These are phyloP conservation scores for Phascolomyces articulosus DNA, from an alignment of 371 early-diverging fungal species.

Conservation along the genomic window DNA sequence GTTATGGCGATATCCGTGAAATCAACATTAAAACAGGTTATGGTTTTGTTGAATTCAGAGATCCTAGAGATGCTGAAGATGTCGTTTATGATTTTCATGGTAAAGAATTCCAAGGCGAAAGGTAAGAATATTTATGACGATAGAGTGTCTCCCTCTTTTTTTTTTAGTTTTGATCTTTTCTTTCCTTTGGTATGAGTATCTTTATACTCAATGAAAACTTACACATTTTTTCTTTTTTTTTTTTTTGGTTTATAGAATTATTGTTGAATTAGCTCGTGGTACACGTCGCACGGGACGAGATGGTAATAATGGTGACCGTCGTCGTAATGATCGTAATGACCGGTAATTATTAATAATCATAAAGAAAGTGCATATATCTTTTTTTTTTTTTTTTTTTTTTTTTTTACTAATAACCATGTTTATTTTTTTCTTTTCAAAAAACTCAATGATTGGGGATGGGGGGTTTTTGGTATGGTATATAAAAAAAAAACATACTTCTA, in stretches of 20 bases:
- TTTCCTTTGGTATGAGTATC: too few species aligned
- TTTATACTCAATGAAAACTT: neutral
- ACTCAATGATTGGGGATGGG: neutral
- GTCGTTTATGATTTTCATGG: conserved; percentile 74
- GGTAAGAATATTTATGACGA: conserved; percentile 48
- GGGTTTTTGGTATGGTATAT: too few species aligned
- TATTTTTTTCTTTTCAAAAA: too few species aligned
- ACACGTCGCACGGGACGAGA: conserved; percentile 55
- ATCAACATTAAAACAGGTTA: conserved; percentile 76
- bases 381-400: neutral
- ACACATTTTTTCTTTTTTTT: too few species aligned
- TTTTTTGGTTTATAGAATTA: conserved; percentile 52
- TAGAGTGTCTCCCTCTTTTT: too few species aligned
- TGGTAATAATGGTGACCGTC: conserved; percentile 34
- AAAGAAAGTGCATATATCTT: neutral
- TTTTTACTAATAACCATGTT: too few species aligned
- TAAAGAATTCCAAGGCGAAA: conserved; percentile 73
- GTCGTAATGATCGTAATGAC: conserved; percentile 23
- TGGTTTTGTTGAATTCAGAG: conserved; percentile 80
- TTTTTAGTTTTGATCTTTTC: too few species aligned
- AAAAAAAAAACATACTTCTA: too few species aligned
- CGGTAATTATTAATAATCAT: conserved; percentile 22
- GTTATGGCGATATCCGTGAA: conserved; percentile 74
- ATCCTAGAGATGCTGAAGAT: conserved; percentile 77
- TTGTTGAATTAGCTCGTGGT: conserved; percentile 78